Evolutionary conservation across 2,329 filamentous ascomycete species (phyloP).

Genomic region (Talaromyces verruculosus): DNA sequence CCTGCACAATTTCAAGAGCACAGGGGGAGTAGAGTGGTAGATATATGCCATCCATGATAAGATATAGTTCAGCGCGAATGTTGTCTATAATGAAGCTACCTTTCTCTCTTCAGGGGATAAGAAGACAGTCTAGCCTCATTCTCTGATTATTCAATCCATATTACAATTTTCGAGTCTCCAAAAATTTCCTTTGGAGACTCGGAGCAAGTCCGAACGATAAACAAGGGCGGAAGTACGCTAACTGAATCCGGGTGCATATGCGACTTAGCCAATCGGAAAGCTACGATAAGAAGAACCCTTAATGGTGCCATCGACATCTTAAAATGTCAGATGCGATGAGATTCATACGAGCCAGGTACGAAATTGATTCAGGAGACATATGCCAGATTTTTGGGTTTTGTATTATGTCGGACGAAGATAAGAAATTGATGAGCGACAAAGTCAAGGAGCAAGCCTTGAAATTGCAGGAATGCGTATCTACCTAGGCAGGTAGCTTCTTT

Average conservation of each 20-base stretch:
- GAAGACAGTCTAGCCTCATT: neutral
- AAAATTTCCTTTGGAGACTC: neutral
- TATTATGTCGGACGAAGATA: too few relatives aligned
- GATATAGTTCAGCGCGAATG: neutral
- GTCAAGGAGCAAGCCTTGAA: too few relatives aligned
- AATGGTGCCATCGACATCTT: too few relatives aligned
- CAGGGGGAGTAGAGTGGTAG: neutral
- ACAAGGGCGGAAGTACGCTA: neutral
- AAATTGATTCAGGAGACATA: too few relatives aligned
- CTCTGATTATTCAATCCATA: neutral
- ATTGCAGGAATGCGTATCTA: too few relatives aligned
- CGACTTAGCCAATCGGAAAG: slow-evolving; percentile 4
- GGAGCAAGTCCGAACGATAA: neutral
- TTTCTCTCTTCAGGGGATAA: neutral
- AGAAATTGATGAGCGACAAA: too few relatives aligned
- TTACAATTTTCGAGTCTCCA: neutral
- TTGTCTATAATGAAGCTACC: neutral
- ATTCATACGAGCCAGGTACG: too few relatives aligned
- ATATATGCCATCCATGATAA: slow-evolving; percentile 1
- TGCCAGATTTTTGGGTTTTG: too few relatives aligned
- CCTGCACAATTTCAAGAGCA: neutral
- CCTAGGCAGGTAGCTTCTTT: too few relatives aligned
- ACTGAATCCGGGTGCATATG: neutral
- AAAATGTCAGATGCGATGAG: too few relatives aligned
- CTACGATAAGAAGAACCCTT: slow-evolving; percentile 7